These are phyloP conservation scores for Uncinocarpus reesii DNA, from an alignment of 2,329 filamentous ascomycete genomes.

Conservation along the genomic window DNA sequence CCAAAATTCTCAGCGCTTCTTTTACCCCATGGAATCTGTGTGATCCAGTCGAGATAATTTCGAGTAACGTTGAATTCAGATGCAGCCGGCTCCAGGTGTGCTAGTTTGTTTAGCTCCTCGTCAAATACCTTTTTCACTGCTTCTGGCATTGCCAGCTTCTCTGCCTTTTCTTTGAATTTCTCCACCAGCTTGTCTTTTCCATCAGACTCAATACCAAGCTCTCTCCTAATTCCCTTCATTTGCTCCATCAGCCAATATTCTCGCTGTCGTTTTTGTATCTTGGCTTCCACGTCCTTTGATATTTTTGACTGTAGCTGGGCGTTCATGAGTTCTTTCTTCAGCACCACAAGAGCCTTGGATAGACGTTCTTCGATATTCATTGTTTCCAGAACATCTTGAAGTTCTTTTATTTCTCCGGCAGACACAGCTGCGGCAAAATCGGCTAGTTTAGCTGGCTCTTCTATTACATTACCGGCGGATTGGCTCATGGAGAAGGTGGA, in stretches of 20 bases:
- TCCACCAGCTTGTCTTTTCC: slow-evolving; percentile 97
- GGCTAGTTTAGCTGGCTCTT: slow-evolving; percentile 87
- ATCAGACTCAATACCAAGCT: slow-evolving; percentile 92
- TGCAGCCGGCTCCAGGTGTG: slow-evolving; percentile 85
- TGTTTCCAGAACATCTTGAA: slow-evolving; percentile 81
- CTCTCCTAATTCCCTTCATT: slow-evolving; percentile 95
- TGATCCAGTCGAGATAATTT: slow-evolving; percentile 98
- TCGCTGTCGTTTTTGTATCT: slow-evolving; percentile 92
- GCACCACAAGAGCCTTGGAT: slow-evolving; percentile 77
- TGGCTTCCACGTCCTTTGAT: slow-evolving; percentile 91
- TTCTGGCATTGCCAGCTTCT: slow-evolving; percentile 92
- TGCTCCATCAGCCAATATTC: slow-evolving; percentile 99
- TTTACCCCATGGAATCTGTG: slow-evolving; percentile 94
- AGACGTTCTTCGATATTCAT: slow-evolving; percentile 87
- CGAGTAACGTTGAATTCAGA: slow-evolving; percentile 98
- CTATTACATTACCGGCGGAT: slow-evolving; percentile 84
- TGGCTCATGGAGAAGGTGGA: slow-evolving; percentile 95
- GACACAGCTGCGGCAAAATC: slow-evolving; percentile 96
- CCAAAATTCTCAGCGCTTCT: slow-evolving; percentile 93
- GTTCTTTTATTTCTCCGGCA: slow-evolving; percentile 80
- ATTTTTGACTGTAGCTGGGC: slow-evolving; percentile 95
- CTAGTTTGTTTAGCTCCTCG: slow-evolving; percentile 93
- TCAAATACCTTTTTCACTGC: slow-evolving; percentile 96
- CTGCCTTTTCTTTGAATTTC: slow-evolving; percentile 91
- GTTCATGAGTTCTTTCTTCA: slow-evolving; percentile 99